phyloP scores from a whole-genome alignment of 495 filamentous ascomycete genomes.

The Penicillium cinerascens region DNA sequence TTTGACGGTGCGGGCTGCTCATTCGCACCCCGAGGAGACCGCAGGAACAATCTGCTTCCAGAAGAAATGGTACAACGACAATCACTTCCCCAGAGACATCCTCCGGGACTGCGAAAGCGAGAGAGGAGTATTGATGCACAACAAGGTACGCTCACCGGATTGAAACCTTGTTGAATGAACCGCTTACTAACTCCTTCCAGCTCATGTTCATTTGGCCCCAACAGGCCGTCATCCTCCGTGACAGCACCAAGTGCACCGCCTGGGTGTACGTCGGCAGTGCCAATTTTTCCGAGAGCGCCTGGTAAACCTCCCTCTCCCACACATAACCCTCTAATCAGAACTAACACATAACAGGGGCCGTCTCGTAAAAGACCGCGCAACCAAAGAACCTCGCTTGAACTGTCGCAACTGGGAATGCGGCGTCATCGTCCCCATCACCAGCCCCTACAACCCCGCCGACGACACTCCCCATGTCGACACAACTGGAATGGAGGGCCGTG shows the following conservation, averaged over 20 bases:
- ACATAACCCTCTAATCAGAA: not conserved
- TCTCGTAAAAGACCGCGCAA: conserved; percentile 61
- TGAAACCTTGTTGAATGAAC: not conserved
- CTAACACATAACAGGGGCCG: conserved; percentile 54
- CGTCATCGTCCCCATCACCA: conserved; percentile 59
- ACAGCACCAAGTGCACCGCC: conserved; percentile 31
- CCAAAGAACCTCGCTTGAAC: conserved; percentile 66
- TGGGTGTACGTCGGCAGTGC: conserved; percentile 93
- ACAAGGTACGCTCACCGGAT: conserved; percentile 52
- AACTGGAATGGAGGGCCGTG: not conserved
- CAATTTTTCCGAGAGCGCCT: conserved; percentile 89
- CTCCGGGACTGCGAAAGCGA: conserved; percentile 72
- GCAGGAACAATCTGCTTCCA: conserved; percentile 83
- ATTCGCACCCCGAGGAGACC: conserved; percentile 47
- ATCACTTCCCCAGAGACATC: conserved; percentile 64
- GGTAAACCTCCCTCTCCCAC: conserved; percentile 51
- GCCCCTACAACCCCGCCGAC: not conserved
- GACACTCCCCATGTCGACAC: not conserved
- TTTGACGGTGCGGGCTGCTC: conserved; percentile 64
- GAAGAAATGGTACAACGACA: conserved; percentile 59
- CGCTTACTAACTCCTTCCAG: conserved; percentile 21
- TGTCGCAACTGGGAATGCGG: conserved; percentile 97
- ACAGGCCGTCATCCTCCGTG: conserved; percentile 24
- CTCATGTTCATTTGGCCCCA: conserved; percentile 63
- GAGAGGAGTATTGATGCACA: conserved; percentile 78